Conservation (phyloP, 2,329 filamentous ascomycete genomes). For the Hypoxylon sp. region DNA sequence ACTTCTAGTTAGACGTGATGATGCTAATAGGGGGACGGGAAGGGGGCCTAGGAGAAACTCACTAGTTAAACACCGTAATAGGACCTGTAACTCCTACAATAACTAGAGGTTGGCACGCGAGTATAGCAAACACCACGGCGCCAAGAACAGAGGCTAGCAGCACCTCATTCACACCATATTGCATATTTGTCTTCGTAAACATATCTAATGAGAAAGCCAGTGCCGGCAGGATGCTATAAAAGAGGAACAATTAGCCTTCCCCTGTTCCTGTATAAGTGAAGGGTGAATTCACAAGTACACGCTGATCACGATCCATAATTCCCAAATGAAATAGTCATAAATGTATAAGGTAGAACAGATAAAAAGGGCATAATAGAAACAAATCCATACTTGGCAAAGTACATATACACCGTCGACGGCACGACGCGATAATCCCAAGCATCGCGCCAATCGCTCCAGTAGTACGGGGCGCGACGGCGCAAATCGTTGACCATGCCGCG, state of each 20-base stretch:
- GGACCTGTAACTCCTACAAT: conserved; percentile 94
- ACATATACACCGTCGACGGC: conserved; percentile 92
- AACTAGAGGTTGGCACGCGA: conserved; percentile 87
- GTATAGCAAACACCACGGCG: conserved; percentile 82
- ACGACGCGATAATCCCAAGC: conserved; percentile 93
- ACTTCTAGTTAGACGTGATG: conserved; percentile 18
- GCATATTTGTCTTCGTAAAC: conserved; percentile 88
- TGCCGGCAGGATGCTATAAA: conserved; percentile 82
- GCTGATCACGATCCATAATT: not conserved
- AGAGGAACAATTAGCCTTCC: conserved; percentile 22
- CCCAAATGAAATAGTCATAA: conserved; percentile 27
- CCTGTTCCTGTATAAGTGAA: not conserved
- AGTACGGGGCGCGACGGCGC: conserved; percentile 80
- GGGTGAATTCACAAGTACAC: not conserved
- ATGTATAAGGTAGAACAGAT: conserved; percentile 3
- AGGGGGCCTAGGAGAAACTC: conserved; percentile 48
- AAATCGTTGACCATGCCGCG: conserved; percentile 86
- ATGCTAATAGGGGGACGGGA: not conserved
- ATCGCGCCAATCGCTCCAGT: conserved; percentile 86
- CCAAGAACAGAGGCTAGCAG: conserved; percentile 88
- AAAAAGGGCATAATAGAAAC: conserved; percentile 9
- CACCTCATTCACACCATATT: conserved; percentile 92
- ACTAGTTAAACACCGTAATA: conserved; percentile 95
- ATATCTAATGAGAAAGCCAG: conserved; percentile 93
- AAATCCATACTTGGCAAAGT: conserved; percentile 84